A percentile compares a stretch with the other conserved stretches of the same genome.
These are phyloP conservation scores for Gamsiella multidivaricata DNA, from an alignment of 192 early-diverging fungal species.

Conservation along the genomic window DNA sequence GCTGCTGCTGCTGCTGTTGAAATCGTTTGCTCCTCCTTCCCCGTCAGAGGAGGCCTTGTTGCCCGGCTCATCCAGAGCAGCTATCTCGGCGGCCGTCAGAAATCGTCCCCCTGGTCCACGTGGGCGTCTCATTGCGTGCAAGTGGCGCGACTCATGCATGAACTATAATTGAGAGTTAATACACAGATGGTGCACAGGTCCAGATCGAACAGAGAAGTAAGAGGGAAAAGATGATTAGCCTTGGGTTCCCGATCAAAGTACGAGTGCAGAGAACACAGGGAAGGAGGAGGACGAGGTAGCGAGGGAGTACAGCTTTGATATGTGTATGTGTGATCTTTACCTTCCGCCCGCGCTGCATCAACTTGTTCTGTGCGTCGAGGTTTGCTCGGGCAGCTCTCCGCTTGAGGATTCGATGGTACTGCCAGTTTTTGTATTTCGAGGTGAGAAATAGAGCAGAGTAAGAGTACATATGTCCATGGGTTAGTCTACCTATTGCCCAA, in stretches of 20 bases:
- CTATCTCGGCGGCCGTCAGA: conserved; percentile 66
- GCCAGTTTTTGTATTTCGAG: too few relatives aligned
- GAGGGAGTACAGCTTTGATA: not conserved
- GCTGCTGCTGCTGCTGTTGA: conserved; percentile 11
- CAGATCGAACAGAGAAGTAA: conserved; percentile 1
- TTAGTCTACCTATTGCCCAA: conserved; percentile 1
- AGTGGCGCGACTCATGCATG: conserved; percentile 96
- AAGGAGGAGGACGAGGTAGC: not conserved
- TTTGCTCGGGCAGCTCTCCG: conserved; percentile 89
- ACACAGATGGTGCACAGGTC: too few relatives aligned
- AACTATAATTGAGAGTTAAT: conserved; percentile 68
- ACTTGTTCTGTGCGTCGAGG: conserved; percentile 80
- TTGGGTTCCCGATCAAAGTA: not conserved
- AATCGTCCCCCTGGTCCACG: conserved; percentile 98
- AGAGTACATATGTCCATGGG: not conserved
- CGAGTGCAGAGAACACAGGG: not conserved
- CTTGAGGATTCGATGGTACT: conserved; percentile 96
- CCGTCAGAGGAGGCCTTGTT: not conserved
- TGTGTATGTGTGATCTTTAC: conserved; percentile 23
- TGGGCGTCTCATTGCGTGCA: conserved; percentile 96
- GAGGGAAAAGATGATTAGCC: not conserved
- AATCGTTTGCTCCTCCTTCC: not conserved
- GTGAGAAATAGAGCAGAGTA: too few relatives aligned
- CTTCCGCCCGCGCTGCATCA: conserved; percentile 68
- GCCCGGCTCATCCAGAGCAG: conserved; percentile 41